Evolutionary conservation across 768 basidiomycete genomes (phyloP), one percentile per base, ranked within the genome.

Genomic region (Trametes cinnabarina): DNA sequence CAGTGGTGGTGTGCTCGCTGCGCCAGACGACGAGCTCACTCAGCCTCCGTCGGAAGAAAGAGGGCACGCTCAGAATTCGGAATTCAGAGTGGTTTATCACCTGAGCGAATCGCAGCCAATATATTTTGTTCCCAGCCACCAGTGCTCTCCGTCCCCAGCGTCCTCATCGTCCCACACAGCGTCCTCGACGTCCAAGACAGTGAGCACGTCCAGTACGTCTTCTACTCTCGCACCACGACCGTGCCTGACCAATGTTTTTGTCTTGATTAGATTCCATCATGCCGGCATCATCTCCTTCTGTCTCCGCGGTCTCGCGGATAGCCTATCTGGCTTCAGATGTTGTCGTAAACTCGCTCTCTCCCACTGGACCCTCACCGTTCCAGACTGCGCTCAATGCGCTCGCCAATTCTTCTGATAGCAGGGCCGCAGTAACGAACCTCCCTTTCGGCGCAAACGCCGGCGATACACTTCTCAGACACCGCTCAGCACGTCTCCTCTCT

Each of bases 281-380:
- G 58, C 40, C 54, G 32, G 47, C 57, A 51, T 57, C 61, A 47
- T n/a, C n/a, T n/a, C 60, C 67, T 25, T 61, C 76, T 1, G 63
- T 73, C 44, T 53, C 66, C 12, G 65, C 79, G 5, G 86, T 88
- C 53, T 81, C 86, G 39, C 85, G 89, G 32, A 79, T 92, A 59
- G 87, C 85, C n/a, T 85, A 80, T 69, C 72, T 89, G 28, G 77
- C 85, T 26, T 88, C 90, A 8, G 88, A 89, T 64, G 72, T 81
- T 44, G 64, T 91, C 15, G 72, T 92, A 41, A 79, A 88, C 62
- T 78, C 82, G 3, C 79, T 79, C 41, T 77, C 82, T 3, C 68
- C 74, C 32, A 75, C 78, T 12, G 68, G 64, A 4, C 63, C 63
- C 30, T 85, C 82, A 0, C 59, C 67, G 40, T 85, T 82, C 68